Evolutionary conservation across 345 rosid species (phyloP), one percentile per base, ranked within the genome.

Genomic region (Aquilaria malaccensis): DNA sequence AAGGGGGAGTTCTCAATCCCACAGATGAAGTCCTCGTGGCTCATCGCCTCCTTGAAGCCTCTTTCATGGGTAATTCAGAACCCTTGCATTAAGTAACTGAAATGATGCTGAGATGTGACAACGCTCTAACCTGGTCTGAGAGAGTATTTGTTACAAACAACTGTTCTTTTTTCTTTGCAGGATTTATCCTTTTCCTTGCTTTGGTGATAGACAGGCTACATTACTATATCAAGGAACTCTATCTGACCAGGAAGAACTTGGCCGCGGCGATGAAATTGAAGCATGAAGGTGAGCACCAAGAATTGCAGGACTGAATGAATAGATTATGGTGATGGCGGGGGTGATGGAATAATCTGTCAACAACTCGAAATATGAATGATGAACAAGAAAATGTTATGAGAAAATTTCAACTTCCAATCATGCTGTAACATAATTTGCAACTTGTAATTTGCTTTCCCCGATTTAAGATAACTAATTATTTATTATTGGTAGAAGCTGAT

Each of bases 11-110:
- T 33, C 14, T 75, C 33, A 80, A 74, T 65, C 72, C 87, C 1
- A 75, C 82, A 0, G 85, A 80, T 41, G 79, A 77, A 47, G 77
- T 82, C 67, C 77, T 85, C 13, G 12, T 66, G 72, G 76, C 78
- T 0, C 50, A 75, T 58, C 75, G 69, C 30, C 67, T 78, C 9
- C 54, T 80, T 50, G 79, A 82, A 48, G 79, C 84, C 1, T 70
- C 86, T 63, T 76, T 84, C 11, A 64, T 81, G 79, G 85, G 85
- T 80, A 77, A 64, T 13, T 64, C 63, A 56, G 12, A 22, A 22
- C 22, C 45, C 45, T 41, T 59, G 11, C 4, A 7, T 33, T 7
- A 29, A 3, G 5, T 6, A 9, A 3, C 12, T 31, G 12, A 37
- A 12, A 7, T 37, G 11, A 11, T 55, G 10, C 15, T 52, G 11